Conservation (phyloP, 441 rosid species). For the Aleurites moluccanus region DNA sequence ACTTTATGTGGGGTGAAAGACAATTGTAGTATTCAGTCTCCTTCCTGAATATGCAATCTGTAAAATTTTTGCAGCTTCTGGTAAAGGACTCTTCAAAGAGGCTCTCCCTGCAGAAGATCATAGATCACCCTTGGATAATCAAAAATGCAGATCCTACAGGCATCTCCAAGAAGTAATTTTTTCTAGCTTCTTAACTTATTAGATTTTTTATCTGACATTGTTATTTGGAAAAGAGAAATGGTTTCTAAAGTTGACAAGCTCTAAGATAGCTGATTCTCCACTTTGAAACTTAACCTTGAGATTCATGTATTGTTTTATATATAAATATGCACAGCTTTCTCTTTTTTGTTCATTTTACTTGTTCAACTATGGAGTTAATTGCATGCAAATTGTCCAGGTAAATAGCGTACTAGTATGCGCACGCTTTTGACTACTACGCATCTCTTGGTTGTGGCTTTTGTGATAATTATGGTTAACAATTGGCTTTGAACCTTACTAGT, state of each 20-base stretch:
- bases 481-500: too few relatives aligned
- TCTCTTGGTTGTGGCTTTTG: too few relatives aligned
- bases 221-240: background rate
- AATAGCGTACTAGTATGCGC: too few relatives aligned
- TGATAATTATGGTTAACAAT: too few relatives aligned
- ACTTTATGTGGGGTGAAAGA: background rate
- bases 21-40: background rate
- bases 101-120: constrained; percentile 72
- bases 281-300: background rate
- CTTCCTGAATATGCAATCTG: constrained; percentile 12
- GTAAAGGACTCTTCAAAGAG: constrained; percentile 81
- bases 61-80: constrained; percentile 62
- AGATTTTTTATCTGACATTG: constrained; percentile 1
- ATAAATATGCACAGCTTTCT: background rate
- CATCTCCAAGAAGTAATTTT: constrained; percentile 32
- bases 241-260: background rate
- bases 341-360: background rate
- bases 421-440: too few relatives aligned
- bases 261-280: background rate
- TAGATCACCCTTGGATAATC: constrained; percentile 87
- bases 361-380: background rate
- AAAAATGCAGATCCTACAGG: constrained; percentile 73
- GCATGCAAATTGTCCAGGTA: background rate
- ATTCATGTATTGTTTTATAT: too few relatives aligned
- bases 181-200: background rate